Evolutionary conservation across 1,284 basidiomycete species (phyloP).

Genomic region (Cutaneotrichosporon sp.): DNA sequence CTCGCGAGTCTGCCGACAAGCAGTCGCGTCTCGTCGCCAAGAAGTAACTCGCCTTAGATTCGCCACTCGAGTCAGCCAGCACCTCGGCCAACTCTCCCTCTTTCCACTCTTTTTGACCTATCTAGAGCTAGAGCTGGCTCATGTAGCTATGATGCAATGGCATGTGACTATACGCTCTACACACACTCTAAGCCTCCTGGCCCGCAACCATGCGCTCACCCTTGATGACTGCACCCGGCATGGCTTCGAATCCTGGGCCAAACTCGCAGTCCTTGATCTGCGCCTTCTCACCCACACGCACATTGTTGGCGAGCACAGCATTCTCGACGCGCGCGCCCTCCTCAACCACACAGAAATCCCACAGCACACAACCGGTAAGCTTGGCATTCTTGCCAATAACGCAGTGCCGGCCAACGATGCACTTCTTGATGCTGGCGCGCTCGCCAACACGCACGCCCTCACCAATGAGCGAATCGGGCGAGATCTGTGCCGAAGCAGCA

Average conservation of each 20-base stretch:
- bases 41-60: neutral
- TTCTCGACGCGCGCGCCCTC: slow-evolving; percentile 76
- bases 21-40: slow-evolving; percentile 30
- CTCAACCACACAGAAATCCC: slow-evolving; percentile 83
- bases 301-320: slow-evolving; percentile 79
- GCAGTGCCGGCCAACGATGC: slow-evolving; percentile 83
- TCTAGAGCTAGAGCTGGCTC: neutral
- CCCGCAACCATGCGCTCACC: slow-evolving; percentile 62
- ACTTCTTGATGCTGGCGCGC: slow-evolving; percentile 80
- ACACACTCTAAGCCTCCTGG: slow-evolving; percentile 38
- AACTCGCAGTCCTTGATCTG: slow-evolving; percentile 78
- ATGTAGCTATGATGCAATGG: neutral
- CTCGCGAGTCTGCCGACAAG: slow-evolving; percentile 48
- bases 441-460: slow-evolving; percentile 79
- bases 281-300: slow-evolving; percentile 74
- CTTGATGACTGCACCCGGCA: slow-evolving; percentile 61
- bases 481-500: slow-evolving; percentile 72
- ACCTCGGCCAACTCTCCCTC: too few species aligned
- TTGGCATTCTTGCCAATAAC: slow-evolving; percentile 81
- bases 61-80: too few species aligned
- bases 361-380: slow-evolving; percentile 79
- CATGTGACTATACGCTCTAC: neutral
- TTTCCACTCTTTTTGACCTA: too few species aligned
- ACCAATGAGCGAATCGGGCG: slow-evolving; percentile 78
- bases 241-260: slow-evolving; percentile 81